Evolutionary conservation across 2,329 filamentous ascomycete genomes (phyloP).

Genomic region (Monosporascus sp.): DNA sequence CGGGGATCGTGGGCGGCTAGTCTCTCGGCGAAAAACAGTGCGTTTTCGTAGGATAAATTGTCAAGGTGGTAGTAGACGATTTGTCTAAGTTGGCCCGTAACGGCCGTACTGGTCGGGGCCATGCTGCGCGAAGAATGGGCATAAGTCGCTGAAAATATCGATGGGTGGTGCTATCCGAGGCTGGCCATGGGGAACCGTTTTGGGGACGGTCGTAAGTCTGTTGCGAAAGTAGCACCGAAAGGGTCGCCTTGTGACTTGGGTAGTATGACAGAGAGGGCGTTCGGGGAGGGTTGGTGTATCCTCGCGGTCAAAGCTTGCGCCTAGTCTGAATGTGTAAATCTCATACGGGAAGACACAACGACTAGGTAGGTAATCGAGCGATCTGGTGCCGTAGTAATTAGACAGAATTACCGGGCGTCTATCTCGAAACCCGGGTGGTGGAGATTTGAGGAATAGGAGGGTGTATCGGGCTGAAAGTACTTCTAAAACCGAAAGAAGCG

Average conservation of each 20-base stretch:
- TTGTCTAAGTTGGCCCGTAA: slow-evolving; percentile 51
- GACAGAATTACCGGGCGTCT: background rate
- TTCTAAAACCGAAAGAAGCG: background rate
- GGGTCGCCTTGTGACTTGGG: background rate
- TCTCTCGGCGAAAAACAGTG: slow-evolving; percentile 87
- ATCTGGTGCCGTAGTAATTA: background rate
- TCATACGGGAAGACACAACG: background rate
- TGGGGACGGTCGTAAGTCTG: background rate
- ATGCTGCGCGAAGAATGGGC: slow-evolving; percentile 29
- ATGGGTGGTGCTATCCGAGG: slow-evolving; percentile 14
- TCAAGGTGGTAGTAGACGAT: slow-evolving; percentile 70
- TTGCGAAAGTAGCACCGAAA: background rate
- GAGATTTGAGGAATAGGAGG: background rate
- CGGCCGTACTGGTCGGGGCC: slow-evolving; percentile 47
- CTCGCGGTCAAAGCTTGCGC: background rate
- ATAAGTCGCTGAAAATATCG: slow-evolving; percentile 6
- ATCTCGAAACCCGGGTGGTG: background rate
- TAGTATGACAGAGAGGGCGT: background rate
- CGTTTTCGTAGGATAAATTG: slow-evolving; percentile 83
- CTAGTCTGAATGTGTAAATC: background rate
- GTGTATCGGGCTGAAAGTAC: background rate
- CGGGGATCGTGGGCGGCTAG: slow-evolving; percentile 79
- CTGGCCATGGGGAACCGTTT: slow-evolving; percentile 29
- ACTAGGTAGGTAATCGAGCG: background rate
- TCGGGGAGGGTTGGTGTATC: background rate